Conservation (phyloP, 2,329 filamentous ascomycete genomes). For the Pseudopithomyces maydicus region DNA sequence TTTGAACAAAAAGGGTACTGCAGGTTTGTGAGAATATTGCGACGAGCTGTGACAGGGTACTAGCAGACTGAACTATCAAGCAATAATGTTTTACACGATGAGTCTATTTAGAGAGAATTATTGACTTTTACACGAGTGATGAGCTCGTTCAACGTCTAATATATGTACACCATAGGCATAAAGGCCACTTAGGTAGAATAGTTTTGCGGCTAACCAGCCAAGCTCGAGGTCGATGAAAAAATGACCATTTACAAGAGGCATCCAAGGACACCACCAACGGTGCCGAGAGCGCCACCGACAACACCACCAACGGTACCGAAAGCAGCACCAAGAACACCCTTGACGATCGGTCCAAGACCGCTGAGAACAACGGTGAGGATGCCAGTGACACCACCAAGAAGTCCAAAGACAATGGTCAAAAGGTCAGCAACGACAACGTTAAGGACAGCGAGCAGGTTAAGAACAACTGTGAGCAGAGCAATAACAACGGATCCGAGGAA, state of each 20-base stretch:
- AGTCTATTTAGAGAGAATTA: too few relatives aligned
- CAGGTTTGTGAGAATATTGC: too few relatives aligned
- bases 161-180: too few relatives aligned
- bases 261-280: neutral
- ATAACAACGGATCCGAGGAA: slow-evolving; percentile 9
- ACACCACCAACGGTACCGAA: slow-evolving; percentile 1
- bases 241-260: slow-evolving; percentile 1
- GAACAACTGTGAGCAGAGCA: slow-evolving; percentile 1
- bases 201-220: neutral
- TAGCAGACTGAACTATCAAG: too few relatives aligned
- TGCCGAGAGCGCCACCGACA: slow-evolving; percentile 2
- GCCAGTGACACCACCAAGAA: slow-evolving; percentile 5
- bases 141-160: too few relatives aligned
- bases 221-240: neutral
- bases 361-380: slow-evolving; percentile 1
- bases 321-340: neutral
- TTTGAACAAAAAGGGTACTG: too few relatives aligned
- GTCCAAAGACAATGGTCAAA: slow-evolving; percentile 4
- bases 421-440: slow-evolving; percentile 3
- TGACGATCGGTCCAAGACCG: neutral
- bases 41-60: too few relatives aligned
- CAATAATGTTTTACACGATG: too few relatives aligned
- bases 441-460: slow-evolving; percentile 6
- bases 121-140: too few relatives aligned
- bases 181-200: too few relatives aligned